Percentiles rank a stretch among this genome's conserved stretches.
Conservation (phyloP, 2,329 filamentous ascomycete genomes). For the Westerdykella ornata region DNA sequence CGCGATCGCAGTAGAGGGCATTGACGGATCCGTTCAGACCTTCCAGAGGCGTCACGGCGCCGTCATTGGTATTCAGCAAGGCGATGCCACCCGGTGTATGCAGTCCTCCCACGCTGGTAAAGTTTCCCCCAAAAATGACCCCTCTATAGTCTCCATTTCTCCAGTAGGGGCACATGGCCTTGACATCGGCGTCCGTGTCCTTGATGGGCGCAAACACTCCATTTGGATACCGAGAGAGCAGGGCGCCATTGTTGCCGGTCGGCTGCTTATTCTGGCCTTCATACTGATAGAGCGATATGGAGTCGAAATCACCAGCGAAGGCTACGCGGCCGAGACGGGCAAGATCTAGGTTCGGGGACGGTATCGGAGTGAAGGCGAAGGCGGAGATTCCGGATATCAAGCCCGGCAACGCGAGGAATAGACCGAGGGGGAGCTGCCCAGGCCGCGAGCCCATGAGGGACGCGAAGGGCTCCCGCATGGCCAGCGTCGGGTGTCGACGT, state of each 20-base stretch:
- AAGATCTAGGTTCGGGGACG: constrained; percentile 70
- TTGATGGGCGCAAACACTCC: constrained; percentile 70
- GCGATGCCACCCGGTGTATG: constrained; percentile 72
- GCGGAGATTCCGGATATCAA: constrained; percentile 20
- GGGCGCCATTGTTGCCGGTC: constrained; percentile 66
- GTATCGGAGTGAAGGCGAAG: constrained; percentile 53
- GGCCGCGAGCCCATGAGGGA: constrained; percentile 34
- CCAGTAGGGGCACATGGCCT: constrained; percentile 77
- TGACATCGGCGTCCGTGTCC: constrained; percentile 75
- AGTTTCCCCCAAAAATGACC: constrained; percentile 87
- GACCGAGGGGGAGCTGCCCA: constrained; percentile 33
- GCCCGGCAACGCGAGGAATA: constrained; percentile 25
- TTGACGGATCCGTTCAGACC: constrained; percentile 79
- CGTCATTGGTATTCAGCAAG: constrained; percentile 67
- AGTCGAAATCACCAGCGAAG: constrained; percentile 81
- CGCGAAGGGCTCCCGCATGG: constrained; percentile 35
- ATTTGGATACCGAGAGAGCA: constrained; percentile 78
- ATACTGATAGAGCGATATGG: constrained; percentile 84
- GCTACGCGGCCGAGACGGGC: constrained; percentile 73
- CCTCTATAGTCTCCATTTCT: constrained; percentile 62
- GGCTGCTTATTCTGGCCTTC: constrained; percentile 67
- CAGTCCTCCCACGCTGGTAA: constrained; percentile 76
- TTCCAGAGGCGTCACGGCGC: constrained; percentile 63
- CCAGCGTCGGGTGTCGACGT: constrained; percentile 16
- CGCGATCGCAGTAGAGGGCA: constrained; percentile 72